These are phyloP conservation scores for Orobanche coerulescens DNA, from an alignment of 257 asterid species.

Conservation along the genomic window DNA sequence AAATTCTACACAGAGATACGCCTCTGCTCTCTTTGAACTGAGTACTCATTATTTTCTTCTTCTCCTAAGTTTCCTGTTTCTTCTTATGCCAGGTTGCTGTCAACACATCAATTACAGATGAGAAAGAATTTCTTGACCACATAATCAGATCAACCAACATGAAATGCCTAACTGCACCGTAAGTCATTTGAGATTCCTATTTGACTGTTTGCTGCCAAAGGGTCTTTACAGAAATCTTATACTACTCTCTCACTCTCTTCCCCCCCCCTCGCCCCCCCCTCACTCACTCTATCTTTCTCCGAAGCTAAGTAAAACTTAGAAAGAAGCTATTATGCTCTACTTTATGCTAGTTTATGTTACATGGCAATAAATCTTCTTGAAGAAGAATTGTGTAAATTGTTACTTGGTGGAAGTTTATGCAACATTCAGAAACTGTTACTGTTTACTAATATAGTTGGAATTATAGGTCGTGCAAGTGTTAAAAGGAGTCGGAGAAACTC, in stretches of 20 bases:
- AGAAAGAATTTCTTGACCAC: slow-evolving; percentile 84
- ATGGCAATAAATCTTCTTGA: too few species aligned
- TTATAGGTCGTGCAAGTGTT: background rate
- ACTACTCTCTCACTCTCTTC: background rate
- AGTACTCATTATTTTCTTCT: background rate
- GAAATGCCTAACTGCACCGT: slow-evolving; percentile 89
- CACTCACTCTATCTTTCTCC: too few species aligned
- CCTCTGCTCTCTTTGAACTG: background rate
- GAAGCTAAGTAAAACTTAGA: background rate
- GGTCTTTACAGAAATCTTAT: background rate
- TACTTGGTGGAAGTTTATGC: background rate
- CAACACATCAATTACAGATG: slow-evolving; percentile 69
- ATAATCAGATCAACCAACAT: slow-evolving; percentile 87
- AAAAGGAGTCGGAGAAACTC: too few species aligned
- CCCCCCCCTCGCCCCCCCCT: too few species aligned
- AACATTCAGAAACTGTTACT: background rate
- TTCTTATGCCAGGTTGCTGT: slow-evolving; percentile 70
- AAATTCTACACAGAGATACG: background rate
- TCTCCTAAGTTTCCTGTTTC: background rate
- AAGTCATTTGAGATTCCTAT: slow-evolving; percentile 34
- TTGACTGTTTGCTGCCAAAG: background rate
- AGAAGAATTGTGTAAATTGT: too few species aligned
- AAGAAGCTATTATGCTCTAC: background rate
- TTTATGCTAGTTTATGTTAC: too few species aligned
- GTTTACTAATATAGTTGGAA: background rate